Evolutionary conservation across 192 early-diverging fungal genomes (phyloP).

Genomic region (Linnemannia exigua): DNA sequence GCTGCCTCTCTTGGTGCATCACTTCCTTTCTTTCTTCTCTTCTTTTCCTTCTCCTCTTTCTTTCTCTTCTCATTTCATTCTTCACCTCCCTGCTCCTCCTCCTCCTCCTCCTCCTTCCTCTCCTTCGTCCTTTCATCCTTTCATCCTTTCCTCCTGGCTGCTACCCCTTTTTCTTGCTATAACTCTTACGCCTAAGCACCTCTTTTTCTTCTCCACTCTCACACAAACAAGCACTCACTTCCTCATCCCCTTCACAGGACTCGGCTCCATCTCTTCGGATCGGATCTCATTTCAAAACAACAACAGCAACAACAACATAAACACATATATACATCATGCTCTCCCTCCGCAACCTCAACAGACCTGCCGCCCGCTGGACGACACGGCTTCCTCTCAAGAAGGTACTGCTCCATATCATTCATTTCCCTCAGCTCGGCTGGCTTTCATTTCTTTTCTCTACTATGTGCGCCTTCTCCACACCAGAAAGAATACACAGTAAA

Average conservation of each 20-base stretch:
- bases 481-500: not conserved
- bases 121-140: not conserved
- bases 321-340: conserved; percentile 22
- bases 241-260: not conserved
- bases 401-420: conserved; percentile 9
- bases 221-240: not conserved
- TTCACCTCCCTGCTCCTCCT: not conserved
- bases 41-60: not conserved
- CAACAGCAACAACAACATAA: too few species aligned
- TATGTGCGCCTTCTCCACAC: not conserved
- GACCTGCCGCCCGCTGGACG: conserved; percentile 34
- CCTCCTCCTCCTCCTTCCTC: not conserved
- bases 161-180: not conserved
- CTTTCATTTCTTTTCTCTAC: not conserved
- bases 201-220: not conserved
- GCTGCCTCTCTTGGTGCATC: not conserved
- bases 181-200: not conserved
- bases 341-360: conserved; percentile 37
- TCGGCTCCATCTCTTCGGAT: conserved; percentile 15
- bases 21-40: conserved; percentile 14
- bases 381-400: conserved; percentile 36
- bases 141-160: not conserved
- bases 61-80: not conserved
- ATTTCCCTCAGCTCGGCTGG: not conserved
- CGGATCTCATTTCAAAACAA: not conserved